Conservation (phyloP, 768 basidiomycete genomes). For the Agaricus subrufescens region DNA sequence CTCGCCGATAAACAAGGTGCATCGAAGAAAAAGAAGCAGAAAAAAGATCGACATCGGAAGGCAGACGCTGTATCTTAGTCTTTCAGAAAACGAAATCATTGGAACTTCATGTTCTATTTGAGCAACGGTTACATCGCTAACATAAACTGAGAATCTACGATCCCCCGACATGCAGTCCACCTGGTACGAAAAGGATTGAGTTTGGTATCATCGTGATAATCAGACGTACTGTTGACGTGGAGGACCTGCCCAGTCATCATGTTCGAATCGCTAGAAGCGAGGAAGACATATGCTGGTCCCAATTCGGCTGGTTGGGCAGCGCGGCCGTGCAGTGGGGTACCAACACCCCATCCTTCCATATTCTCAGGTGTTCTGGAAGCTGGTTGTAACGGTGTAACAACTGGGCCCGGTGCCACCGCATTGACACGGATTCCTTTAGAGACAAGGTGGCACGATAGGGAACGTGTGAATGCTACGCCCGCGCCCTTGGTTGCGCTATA, state of each 20-base stretch:
- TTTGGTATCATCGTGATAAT: background rate
- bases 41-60: background rate
- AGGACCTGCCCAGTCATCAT: slow-evolving; percentile 33
- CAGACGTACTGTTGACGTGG: slow-evolving; percentile 29
- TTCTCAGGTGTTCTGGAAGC: slow-evolving; percentile 47
- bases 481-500: slow-evolving; percentile 61
- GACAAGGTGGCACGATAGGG: slow-evolving; percentile 46
- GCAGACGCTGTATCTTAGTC: too few relatives aligned
- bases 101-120: too few relatives aligned
- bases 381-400: slow-evolving; percentile 56
- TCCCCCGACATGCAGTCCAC: slow-evolving; percentile 19
- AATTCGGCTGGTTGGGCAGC: slow-evolving; percentile 50
- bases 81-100: too few relatives aligned
- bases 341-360: slow-evolving; percentile 51
- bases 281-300: slow-evolving; percentile 49
- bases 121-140: too few relatives aligned
- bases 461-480: slow-evolving; percentile 52
- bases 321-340: slow-evolving; percentile 42
- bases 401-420: slow-evolving; percentile 48
- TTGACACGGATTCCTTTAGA: slow-evolving; percentile 57
- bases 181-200: slow-evolving; percentile 4
- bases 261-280: slow-evolving; percentile 40
- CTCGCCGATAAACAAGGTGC: slow-evolving; percentile 2
- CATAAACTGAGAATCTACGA: slow-evolving; percentile 9
- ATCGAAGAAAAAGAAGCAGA: slow-evolving; percentile 1